A percentile compares a stretch with the other conserved stretches of the same genome.
Conservation (phyloP, 768 basidiomycete genomes). For the Leucocoprinus sp. region DNA sequence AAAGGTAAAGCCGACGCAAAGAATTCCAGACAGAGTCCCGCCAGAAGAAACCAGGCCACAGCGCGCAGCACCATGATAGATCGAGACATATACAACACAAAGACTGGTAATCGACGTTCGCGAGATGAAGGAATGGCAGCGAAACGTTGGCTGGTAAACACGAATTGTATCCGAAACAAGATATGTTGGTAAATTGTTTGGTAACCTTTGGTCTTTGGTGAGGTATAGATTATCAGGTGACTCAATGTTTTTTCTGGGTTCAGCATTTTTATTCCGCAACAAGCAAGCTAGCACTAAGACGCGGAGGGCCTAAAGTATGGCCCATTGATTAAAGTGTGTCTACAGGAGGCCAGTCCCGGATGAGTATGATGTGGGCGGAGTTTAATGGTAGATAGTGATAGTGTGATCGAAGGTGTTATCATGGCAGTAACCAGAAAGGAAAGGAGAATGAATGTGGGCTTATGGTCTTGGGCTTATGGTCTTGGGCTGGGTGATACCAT, state of each 20-base stretch:
- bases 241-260: background rate
- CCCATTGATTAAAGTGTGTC: too few relatives aligned
- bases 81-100: slow-evolving; percentile 19
- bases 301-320: background rate
- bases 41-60: slow-evolving; percentile 28
- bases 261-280: background rate
- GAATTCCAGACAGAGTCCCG: slow-evolving; percentile 18
- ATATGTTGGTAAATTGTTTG: background rate
- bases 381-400: background rate
- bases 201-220: background rate
- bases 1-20: slow-evolving; percentile 12
- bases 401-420: too few relatives aligned
- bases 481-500: background rate
- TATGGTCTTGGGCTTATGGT: too few relatives aligned
- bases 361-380: background rate
- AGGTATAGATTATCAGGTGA: background rate
- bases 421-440: too few relatives aligned
- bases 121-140: slow-evolving; percentile 2
- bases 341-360: background rate
- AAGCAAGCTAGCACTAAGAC: background rate
- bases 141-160: background rate
- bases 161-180: background rate
- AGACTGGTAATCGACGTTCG: slow-evolving; percentile 22
- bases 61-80: slow-evolving; percentile 33
- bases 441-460: too few relatives aligned